Percentiles rank a stretch among this genome's conserved stretches.
phyloP scores from a whole-genome alignment of 768 basidiomycete species.

The Sistotremastrum niveocremeum region DNA sequence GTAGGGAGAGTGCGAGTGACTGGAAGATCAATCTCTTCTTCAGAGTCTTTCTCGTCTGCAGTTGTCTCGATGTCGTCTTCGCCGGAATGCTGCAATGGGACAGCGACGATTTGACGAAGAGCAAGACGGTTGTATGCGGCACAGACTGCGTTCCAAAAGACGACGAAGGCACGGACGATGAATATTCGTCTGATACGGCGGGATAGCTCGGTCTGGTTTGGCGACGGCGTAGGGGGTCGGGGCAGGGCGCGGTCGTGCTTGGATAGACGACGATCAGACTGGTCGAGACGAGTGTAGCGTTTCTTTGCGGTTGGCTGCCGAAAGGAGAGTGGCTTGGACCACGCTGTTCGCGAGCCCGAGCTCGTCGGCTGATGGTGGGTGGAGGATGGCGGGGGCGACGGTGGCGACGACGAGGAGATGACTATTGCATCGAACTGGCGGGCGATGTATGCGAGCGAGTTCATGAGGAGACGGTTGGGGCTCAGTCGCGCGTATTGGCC shows the following conservation, averaged over 20 bases:
- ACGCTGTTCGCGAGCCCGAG: conserved; percentile 34
- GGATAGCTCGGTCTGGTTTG: conserved; percentile 26
- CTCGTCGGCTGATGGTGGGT: conserved; percentile 26
- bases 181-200: conserved; percentile 38
- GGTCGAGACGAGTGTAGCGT: conserved; percentile 2
- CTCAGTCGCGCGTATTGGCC: too few relatives aligned
- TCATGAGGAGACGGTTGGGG: conserved; percentile 32
- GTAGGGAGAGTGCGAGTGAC: not conserved
- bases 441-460: conserved; percentile 69
- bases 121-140: conserved; percentile 28
- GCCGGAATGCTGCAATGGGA: not conserved
- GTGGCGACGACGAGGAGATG: conserved; percentile 30
- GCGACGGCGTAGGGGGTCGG: conserved; percentile 18
- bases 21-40: not conserved
- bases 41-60: not conserved
- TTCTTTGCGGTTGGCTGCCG: conserved; percentile 10
- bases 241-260: conserved; percentile 7
- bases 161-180: conserved; percentile 54
- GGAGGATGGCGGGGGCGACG: conserved; percentile 46
- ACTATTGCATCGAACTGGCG: conserved; percentile 57
- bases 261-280: conserved; percentile 6
- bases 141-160: conserved; percentile 58
- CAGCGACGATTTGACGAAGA: too few relatives aligned
- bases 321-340: conserved; percentile 36
- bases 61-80: not conserved